Conservation (phyloP, 495 filamentous ascomycete species). For the Penicillium maclennaniae region DNA sequence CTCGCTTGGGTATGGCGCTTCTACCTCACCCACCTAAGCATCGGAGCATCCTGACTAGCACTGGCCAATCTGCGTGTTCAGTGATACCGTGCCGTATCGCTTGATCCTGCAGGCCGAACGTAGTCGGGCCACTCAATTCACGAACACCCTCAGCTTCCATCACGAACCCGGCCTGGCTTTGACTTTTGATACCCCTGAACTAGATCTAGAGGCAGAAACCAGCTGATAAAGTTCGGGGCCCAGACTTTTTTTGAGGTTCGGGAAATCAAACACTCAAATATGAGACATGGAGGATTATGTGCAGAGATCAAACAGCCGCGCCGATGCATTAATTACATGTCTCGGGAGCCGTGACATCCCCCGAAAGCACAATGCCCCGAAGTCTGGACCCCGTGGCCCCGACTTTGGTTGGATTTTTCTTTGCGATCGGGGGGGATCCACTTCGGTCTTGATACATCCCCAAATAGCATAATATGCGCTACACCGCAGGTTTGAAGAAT, state of each 20-base stretch:
- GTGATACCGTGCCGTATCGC: neutral
- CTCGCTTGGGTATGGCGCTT: conserved; percentile 15
- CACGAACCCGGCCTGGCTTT: neutral
- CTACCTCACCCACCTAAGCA: neutral
- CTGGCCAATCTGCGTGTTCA: conserved; percentile 5
- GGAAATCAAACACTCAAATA: neutral
- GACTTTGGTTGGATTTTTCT: neutral
- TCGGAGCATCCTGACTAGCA: conserved; percentile 2
- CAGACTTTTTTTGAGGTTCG: neutral
- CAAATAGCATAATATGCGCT: neutral
- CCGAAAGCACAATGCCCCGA: neutral
- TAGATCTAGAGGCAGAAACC: neutral
- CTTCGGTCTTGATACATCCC: neutral
- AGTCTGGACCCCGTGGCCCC: neutral
- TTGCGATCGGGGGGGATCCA: neutral
- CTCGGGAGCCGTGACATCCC: neutral
- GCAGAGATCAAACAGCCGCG: neutral
- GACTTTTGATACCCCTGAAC: neutral
- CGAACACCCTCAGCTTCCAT: neutral
- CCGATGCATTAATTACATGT: neutral
- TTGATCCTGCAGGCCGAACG: neutral
- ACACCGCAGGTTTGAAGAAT: conserved; percentile 1
- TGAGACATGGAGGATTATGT: conserved; percentile 2
- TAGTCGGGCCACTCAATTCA: neutral
- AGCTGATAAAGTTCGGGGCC: neutral